Base-by-base conservation (phyloP, 2,329 filamentous ascomycete species). In the Hypoxylon rubiginosum region DNA sequence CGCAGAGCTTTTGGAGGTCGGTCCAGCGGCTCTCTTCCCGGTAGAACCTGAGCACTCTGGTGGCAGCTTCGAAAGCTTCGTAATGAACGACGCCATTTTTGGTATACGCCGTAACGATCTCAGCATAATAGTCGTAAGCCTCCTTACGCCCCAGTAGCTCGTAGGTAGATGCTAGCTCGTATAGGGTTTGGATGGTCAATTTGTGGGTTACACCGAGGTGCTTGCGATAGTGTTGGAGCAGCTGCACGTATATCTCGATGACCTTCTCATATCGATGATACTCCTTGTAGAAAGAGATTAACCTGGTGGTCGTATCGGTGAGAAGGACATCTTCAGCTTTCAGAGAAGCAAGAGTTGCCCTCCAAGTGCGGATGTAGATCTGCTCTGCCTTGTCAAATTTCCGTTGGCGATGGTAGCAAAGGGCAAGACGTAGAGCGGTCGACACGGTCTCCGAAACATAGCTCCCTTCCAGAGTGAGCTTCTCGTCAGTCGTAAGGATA, bases 1-100 rank as follows among this genome's bases (percentile, higher is more conserved):
- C 76, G 58, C 84, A 84, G 10, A 85, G 77, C 9, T 79, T 77
- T 30, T 83, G 79, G 0, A 85, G 82, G 58, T 82, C 78, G 5
- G 77, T 74, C 82, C 81, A 85, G 58, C 81, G 78, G 65, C 78
- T 72, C 43, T 81, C 77, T 8, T 79, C 74, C 58, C 84, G 78
- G 66, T 85, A 85, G 51, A 84, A 76, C 7, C 75, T 74, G 28
- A 81, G 77, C 2, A 86, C 78, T 15, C 80, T 78, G 8, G 82
- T 67, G 0, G 83, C 81, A 4, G 84, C 84, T 52, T 82, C 75
- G 21, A 85, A 79, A 0, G 81, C 83, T 15, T 82, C 80, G 0
- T 77, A 74, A 6, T 81, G 79, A 52, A 76, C 78, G 50, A 79
- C 66, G 3, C 68, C 73, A 43, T 77, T 75, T 62, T 77, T 76